Percentiles rank a stretch among this genome's conserved stretches.
phyloP scores from a whole-genome alignment of 345 rosid genomes.

The Microthlaspi erraticum region DNA sequence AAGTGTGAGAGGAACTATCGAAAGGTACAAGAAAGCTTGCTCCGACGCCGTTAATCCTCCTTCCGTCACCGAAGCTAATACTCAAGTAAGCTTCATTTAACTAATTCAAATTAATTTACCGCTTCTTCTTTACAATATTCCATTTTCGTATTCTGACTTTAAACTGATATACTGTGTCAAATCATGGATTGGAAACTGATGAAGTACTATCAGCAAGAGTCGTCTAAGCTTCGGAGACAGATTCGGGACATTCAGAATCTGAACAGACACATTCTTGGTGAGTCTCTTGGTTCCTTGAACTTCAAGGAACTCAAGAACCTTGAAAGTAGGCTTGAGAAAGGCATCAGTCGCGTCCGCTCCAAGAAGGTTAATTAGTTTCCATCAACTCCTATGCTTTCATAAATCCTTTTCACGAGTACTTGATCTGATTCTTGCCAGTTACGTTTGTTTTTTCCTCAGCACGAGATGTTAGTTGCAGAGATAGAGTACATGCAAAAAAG shows the following conservation, averaged over 20 bases:
- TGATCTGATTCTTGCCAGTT: constrained; percentile 26
- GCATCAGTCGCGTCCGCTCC: constrained; percentile 78
- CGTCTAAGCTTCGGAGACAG: constrained; percentile 76
- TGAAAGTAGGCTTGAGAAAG: constrained; percentile 79
- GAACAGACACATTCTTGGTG: constrained; percentile 87
- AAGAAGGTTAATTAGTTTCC: constrained; percentile 62
- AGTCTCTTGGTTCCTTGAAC: constrained; percentile 64
- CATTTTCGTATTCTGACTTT: constrained; percentile 1
- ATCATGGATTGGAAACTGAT: neutral
- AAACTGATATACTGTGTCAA: neutral
- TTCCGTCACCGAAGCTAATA: constrained; percentile 76
- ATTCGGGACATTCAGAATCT: constrained; percentile 75
- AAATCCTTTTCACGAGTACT: neutral
- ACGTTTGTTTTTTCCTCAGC: constrained; percentile 49
- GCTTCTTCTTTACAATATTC: neutral
- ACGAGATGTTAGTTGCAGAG: constrained; percentile 81
- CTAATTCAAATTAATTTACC: neutral
- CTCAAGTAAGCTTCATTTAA: constrained; percentile 58
- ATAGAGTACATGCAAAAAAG: constrained; percentile 95
- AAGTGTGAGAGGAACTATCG: constrained; percentile 87
- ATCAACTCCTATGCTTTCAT: neutral
- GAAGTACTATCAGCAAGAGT: constrained; percentile 91
- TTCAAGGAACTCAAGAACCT: constrained; percentile 81
- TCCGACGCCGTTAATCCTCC: constrained; percentile 64
- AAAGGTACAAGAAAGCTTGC: constrained; percentile 84